A percentile compares a stretch with the other conserved stretches of the same genome.
Conservation (phyloP, 1,139 yeast genomes). For the Yamadazyma diospyri region DNA sequence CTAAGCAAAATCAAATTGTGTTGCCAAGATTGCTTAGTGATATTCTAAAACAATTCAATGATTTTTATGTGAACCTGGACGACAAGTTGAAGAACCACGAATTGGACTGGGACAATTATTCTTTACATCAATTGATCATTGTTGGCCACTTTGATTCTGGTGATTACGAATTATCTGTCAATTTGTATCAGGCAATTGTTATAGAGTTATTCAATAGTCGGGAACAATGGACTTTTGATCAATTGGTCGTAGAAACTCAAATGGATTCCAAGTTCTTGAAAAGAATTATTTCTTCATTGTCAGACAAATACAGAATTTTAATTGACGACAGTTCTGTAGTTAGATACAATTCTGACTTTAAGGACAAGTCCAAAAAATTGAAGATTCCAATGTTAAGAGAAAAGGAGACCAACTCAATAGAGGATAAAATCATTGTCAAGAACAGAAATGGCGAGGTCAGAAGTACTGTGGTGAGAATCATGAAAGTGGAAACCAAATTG, state of each 20-base stretch:
- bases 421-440: conserved; percentile 13
- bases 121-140: conserved; percentile 34
- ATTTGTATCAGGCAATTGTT: conserved; percentile 37
- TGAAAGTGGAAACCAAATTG: conserved; percentile 26
- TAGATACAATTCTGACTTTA: conserved; percentile 24
- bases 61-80: conserved; percentile 16
- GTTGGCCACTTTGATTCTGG: conserved; percentile 27
- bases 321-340: conserved; percentile 14
- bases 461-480: conserved; percentile 27
- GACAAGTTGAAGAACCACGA: conserved; percentile 19
- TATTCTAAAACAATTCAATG: conserved; percentile 16
- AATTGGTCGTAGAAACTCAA: conserved; percentile 21
- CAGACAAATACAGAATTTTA: conserved; percentile 29
- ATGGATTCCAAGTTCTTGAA: conserved; percentile 25
- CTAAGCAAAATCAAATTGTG: conserved; percentile 12
- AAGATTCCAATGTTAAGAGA: conserved; percentile 28
- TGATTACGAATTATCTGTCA: conserved; percentile 31
- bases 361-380: conserved; percentile 27
- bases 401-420: conserved; percentile 14
- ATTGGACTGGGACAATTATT: conserved; percentile 30
- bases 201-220: conserved; percentile 27
- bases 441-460: conserved; percentile 30
- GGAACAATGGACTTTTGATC: conserved; percentile 16
- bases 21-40: conserved; percentile 17
- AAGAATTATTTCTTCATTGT: conserved; percentile 28